phyloP scores from a whole-genome alignment of 2,329 filamentous ascomycete genomes.

The Paecilomyces variotii region DNA sequence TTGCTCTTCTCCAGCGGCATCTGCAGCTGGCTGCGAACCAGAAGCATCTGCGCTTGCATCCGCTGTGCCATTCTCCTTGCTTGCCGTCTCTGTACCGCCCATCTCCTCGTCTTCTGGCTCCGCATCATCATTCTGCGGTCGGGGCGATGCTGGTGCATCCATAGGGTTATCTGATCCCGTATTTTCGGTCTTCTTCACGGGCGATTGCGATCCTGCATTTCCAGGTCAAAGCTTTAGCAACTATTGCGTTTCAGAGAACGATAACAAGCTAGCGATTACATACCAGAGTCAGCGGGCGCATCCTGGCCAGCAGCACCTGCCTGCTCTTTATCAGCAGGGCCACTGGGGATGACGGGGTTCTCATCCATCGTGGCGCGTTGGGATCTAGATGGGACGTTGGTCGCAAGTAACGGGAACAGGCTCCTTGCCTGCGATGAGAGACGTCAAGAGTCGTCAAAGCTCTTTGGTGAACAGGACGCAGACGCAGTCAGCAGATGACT shows the following conservation, averaged over 20 bases:
- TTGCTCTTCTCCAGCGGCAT: conserved; percentile 46
- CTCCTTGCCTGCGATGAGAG: conserved; percentile 17
- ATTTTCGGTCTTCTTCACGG: conserved; percentile 21
- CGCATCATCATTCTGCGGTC: conserved; percentile 51
- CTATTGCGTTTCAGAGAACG: not conserved
- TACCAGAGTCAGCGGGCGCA: conserved; percentile 13
- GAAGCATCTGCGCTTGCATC: conserved; percentile 41
- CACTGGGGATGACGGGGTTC: conserved; percentile 17
- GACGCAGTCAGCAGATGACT: conserved; percentile 1
- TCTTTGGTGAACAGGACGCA: conserved; percentile 4
- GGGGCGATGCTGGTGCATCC: conserved; percentile 59
- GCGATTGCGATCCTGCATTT: conserved; percentile 25
- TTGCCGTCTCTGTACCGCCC: conserved; percentile 52
- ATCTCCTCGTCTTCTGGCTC: conserved; percentile 69
- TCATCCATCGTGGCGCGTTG: conserved; percentile 30
- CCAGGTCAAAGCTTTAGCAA: conserved; percentile 7
- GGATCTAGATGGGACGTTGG: conserved; percentile 16
- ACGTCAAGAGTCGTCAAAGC: conserved; percentile 9
- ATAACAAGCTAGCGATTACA: not conserved
- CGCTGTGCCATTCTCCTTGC: conserved; percentile 37
- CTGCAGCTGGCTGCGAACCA: conserved; percentile 33
- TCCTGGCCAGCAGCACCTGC: conserved; percentile 18
- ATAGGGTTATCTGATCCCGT: conserved; percentile 55
- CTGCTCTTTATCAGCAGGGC: conserved; percentile 22
- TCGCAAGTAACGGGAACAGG: conserved; percentile 23